Percentiles rank a stretch among this genome's conserved stretches.
Conservation (phyloP, 2,329 filamentous ascomycete genomes). For the Stachybotrys chlorohalonatus region DNA sequence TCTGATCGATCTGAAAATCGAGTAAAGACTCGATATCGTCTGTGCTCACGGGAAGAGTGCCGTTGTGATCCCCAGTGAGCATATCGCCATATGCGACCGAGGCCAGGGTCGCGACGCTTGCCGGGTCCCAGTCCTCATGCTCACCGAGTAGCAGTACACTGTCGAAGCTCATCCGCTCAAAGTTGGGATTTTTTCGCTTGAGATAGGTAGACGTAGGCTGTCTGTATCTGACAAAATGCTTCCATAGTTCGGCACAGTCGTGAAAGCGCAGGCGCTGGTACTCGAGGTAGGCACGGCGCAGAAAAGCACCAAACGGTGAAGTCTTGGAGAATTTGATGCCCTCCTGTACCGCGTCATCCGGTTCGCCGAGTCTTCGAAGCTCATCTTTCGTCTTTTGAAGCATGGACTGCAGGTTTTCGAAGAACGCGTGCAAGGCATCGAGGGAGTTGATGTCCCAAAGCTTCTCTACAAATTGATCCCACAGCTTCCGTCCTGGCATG, state of each 20-base stretch:
- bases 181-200: conserved; percentile 51
- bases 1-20: conserved; percentile 79
- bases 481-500: conserved; percentile 71
- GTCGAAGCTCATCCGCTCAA: conserved; percentile 50
- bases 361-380: conserved; percentile 43
- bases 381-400: conserved; percentile 56
- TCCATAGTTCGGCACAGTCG: conserved; percentile 72
- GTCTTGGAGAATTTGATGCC: conserved; percentile 58
- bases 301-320: conserved; percentile 74
- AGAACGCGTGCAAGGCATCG: conserved; percentile 71
- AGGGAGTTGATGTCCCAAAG: conserved; percentile 80
- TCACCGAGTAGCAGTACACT: conserved; percentile 42
- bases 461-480: conserved; percentile 73
- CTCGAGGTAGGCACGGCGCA: conserved; percentile 69
- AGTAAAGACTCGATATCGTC: conserved; percentile 75
- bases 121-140: conserved; percentile 36
- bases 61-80: conserved; percentile 31
- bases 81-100: conserved; percentile 44
- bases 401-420: conserved; percentile 48
- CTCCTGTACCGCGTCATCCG: conserved; percentile 33
- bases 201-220: conserved; percentile 62
- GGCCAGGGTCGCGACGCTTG: conserved; percentile 34
- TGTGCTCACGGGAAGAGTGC: conserved; percentile 50
- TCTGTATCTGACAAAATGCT: conserved; percentile 70
- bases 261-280: conserved; percentile 74